Conservation (phyloP, 305 asterid species). For the Ilex paraguariensis region DNA sequence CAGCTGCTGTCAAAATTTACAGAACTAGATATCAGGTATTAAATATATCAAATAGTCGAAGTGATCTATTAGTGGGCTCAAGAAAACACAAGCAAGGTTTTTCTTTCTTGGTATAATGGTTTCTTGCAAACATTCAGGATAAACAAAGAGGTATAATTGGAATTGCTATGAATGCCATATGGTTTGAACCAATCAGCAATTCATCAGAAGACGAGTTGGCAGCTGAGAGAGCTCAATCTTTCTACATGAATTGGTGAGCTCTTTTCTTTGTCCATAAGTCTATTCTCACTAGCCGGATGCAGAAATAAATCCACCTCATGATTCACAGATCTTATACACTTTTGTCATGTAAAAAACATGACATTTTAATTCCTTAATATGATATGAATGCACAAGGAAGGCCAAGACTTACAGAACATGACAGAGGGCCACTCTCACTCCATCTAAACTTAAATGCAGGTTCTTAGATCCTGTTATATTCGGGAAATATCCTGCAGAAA, state of each 20-base stretch:
- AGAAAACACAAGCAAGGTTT: neutral
- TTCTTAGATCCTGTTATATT: conserved; percentile 45
- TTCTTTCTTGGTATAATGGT: neutral
- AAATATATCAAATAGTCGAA: neutral
- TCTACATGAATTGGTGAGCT: conserved; percentile 39
- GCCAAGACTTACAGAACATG: neutral
- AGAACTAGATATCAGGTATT: conserved; percentile 49
- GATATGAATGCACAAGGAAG: neutral
- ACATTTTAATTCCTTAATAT: neutral
- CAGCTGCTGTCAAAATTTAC: conserved; percentile 37
- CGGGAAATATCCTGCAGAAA: conserved; percentile 54
- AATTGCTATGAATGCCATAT: conserved; percentile 37
- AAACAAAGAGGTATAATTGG: conserved; percentile 51
- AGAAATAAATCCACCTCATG: too few relatives aligned
- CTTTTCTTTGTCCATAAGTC: neutral
- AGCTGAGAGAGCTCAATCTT: conserved; percentile 60
- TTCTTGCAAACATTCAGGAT: conserved; percentile 17
- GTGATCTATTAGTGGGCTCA: neutral
- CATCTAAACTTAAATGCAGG: conserved; percentile 25
- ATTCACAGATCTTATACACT: neutral
- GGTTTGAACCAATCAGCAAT: conserved; percentile 53
- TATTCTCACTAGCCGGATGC: too few relatives aligned
- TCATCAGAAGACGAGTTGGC: conserved; percentile 55
- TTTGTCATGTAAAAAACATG: neutral
- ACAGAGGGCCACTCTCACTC: neutral